Conservation (phyloP, 352 stramenopile species). For the Phytophthora ohioensis region DNA sequence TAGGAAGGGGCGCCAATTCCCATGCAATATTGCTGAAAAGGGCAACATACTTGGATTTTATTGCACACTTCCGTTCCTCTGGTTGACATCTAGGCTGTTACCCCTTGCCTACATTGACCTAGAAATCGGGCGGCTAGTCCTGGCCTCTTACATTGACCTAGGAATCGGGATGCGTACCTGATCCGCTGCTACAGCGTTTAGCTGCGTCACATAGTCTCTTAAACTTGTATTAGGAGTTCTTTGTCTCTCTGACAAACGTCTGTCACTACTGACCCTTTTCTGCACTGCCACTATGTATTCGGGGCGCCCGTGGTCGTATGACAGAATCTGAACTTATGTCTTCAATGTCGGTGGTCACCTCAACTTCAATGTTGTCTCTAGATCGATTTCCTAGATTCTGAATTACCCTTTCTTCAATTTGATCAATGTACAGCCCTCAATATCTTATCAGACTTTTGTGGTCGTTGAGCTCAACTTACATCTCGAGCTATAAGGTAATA, state of each 20-base stretch:
- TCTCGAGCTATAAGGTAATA: background rate
- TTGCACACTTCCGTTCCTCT: slow-evolving; percentile 3
- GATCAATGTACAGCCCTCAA: background rate
- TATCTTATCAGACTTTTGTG: background rate
- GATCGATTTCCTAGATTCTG: slow-evolving; percentile 1
- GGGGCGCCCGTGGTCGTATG: no score
- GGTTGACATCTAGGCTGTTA: slow-evolving; percentile 2
- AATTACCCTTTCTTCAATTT: background rate
- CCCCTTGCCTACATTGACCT: no score
- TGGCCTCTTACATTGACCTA: slow-evolving; percentile 12
- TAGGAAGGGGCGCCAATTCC: background rate
- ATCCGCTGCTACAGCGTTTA: slow-evolving; percentile 5
- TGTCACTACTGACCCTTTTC: background rate
- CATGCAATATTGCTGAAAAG: background rate
- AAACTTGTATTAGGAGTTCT: background rate
- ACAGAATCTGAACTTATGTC: no score
- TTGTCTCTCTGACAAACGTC: background rate
- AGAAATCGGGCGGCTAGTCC: background rate
- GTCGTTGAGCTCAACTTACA: background rate
- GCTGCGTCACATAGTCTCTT: background rate
- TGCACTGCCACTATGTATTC: no score
- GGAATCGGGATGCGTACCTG: slow-evolving; percentile 11
- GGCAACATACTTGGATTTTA: slow-evolving; percentile 7
- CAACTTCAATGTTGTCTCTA: background rate
- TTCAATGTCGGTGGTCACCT: background rate